These are phyloP conservation scores for Hyphopichia khmerensis DNA, from an alignment of 1,139 yeast genomes.

Conservation along the genomic window DNA sequence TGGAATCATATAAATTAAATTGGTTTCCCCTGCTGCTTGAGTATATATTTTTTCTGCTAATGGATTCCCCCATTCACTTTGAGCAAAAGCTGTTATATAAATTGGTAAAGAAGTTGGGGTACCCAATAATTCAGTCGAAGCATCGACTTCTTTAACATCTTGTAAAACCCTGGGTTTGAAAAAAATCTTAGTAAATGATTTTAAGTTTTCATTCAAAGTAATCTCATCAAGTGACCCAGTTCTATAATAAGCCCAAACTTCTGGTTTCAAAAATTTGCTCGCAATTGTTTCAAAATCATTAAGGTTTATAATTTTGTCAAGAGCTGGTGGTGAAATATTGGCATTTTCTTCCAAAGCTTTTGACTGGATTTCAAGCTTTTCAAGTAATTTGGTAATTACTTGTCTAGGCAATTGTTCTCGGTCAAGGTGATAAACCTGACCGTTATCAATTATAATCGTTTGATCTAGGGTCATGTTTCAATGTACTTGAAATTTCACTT, in stretches of 20 bases:
- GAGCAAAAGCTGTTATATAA: slow-evolving; percentile 54
- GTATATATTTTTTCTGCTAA: slow-evolving; percentile 53
- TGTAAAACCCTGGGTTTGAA: slow-evolving; percentile 71
- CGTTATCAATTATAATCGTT: neutral
- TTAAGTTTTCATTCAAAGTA: slow-evolving; percentile 74
- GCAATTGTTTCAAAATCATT: slow-evolving; percentile 76
- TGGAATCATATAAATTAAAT: slow-evolving; percentile 52
- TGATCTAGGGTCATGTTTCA: neutral
- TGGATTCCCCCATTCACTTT: slow-evolving; percentile 50
- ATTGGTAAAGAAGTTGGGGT: slow-evolving; percentile 45
- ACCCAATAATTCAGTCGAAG: slow-evolving; percentile 50
- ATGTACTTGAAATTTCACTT: too few relatives aligned
- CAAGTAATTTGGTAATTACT: neutral
- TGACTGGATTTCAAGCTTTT: neutral
- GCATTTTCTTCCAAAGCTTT: neutral
- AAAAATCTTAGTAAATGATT: slow-evolving; percentile 74
- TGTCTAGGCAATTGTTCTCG: neutral
- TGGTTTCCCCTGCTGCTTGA: slow-evolving; percentile 40
- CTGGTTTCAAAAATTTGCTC: slow-evolving; percentile 44
- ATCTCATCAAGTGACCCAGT: slow-evolving; percentile 84
- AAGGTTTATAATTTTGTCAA: slow-evolving; percentile 54
- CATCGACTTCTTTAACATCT: slow-evolving; percentile 51
- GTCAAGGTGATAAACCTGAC: neutral
- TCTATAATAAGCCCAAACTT: slow-evolving; percentile 79
- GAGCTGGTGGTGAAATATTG: slow-evolving; percentile 11